Evolutionary conservation across 106 monocot species (phyloP), one percentile per base, ranked within the genome.

Genomic region (Dendrobium officinale): DNA sequence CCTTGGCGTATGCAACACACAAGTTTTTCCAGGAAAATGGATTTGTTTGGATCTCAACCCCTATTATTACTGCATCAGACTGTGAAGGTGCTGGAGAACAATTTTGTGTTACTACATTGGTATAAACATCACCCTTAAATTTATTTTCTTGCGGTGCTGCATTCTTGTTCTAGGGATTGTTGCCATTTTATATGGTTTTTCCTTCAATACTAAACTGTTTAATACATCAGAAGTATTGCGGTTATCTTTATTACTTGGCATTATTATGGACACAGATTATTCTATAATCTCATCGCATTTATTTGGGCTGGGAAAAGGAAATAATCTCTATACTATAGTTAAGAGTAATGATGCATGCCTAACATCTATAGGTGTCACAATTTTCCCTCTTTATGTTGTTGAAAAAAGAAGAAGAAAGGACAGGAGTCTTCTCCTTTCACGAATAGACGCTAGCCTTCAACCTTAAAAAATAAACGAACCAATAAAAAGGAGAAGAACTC

Each of bases 61-160:
- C 96, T 67, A 92, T 97, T 42, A 94, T 97, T 80, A 97, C 96
- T 83, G 92, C 92, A 75, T 97, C 96, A 83, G 96, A 97, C 82
- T 97, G 96, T 84, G 96, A 97, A 92, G 96, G 96, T 79, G 96
- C 94, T 16, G 96, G 96, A 44, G 96, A 97, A 85, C 96, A 97
- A 81, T 97, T 97, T 80, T 94, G 90, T 79, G 96, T 97, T 37
- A 97, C 96, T 80, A 97, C 96, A 73, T 82, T 97, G 94, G 96
- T 95, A 88, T 61, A 77, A 75, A 72, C 41, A 77, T 76, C 29
- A 37, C 31, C 45, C 74, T 7, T 20, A 18, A 44, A 7, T 44
- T 22, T 74, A 17, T 74, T 33, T 43, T 74, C 15, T 74, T 74
- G 7, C n/a, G 16, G 43, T 1, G 20, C 74, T n/a, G 37, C 15